A percentile compares a stretch with the other conserved stretches of the same genome.
Evolutionary conservation across 2,329 filamentous ascomycete genomes (phyloP).

Genomic region (Podosphaera fusca): DNA sequence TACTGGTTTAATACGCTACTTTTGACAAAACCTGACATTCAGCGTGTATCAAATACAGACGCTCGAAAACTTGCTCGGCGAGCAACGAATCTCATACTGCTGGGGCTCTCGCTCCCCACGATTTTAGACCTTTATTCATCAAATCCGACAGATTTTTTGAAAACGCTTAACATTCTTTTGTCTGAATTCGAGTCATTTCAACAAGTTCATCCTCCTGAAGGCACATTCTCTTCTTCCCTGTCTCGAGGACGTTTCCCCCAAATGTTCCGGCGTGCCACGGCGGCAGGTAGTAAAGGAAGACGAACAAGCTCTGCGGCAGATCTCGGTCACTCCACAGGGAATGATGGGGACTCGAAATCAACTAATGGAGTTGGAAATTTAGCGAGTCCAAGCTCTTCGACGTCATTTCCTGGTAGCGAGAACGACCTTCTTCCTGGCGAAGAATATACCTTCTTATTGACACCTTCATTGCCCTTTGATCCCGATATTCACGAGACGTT

Average conservation of each 20-base stretch:
- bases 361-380: conserved; percentile 18
- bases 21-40: conserved; percentile 62
- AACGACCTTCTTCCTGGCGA: conserved; percentile 55
- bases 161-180: conserved; percentile 63
- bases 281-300: conserved; percentile 29
- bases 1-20: conserved; percentile 98
- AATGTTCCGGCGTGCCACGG: conserved; percentile 48
- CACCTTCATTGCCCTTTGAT: conserved; percentile 82
- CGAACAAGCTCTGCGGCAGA: conserved; percentile 36
- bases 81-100: conserved; percentile 78
- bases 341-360: conserved; percentile 24
- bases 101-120: conserved; percentile 74
- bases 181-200: conserved; percentile 89
- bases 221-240: conserved; percentile 45
- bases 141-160: conserved; percentile 64
- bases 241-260: conserved; percentile 59
- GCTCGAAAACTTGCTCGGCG: conserved; percentile 64
- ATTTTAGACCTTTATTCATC: conserved; percentile 72
- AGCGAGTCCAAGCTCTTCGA: conserved; percentile 16
- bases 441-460: conserved; percentile 71
- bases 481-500: conserved; percentile 96
- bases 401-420: conserved; percentile 30
- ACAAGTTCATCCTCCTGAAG: conserved; percentile 59
- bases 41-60: conserved; percentile 68
- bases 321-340: conserved; percentile 29